Evolutionary conservation across 2,329 filamentous ascomycete species (phyloP).

Genomic region (Piedraia hortae): DNA sequence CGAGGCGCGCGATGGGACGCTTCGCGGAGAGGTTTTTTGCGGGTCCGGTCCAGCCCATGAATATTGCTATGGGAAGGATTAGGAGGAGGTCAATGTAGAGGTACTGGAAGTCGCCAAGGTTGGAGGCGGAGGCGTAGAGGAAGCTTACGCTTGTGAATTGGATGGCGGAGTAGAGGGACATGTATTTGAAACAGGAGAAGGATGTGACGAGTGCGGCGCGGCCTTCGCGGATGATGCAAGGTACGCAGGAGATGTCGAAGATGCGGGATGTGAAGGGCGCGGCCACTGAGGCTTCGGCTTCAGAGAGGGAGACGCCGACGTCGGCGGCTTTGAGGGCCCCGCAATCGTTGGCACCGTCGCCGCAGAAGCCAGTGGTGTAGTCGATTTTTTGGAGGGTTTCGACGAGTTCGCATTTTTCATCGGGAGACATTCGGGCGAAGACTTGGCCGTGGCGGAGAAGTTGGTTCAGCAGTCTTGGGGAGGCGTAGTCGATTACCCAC

Average conservation of each 20-base stretch:
- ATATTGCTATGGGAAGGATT: constrained; percentile 87
- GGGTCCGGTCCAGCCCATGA: constrained; percentile 93
- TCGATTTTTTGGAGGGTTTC: constrained; percentile 92
- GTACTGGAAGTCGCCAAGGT: constrained; percentile 93
- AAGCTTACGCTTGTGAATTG: constrained; percentile 96
- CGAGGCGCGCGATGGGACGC: constrained; percentile 69
- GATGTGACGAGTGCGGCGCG: constrained; percentile 88
- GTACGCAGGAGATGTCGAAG: constrained; percentile 90
- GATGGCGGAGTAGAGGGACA: constrained; percentile 97
- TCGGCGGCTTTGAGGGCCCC: constrained; percentile 91
- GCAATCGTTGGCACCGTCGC: constrained; percentile 92
- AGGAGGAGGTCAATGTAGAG: constrained; percentile 81
- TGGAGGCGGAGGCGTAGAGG: constrained; percentile 75
- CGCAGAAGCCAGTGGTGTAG: constrained; percentile 88
- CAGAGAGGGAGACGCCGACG: constrained; percentile 86
- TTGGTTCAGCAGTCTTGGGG: constrained; percentile 49
- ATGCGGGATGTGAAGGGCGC: constrained; percentile 86
- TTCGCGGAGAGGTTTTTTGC: constrained; percentile 53
- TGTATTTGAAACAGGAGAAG: constrained; percentile 99
- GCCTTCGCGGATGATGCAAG: constrained; percentile 77
- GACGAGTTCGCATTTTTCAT: constrained; percentile 92
- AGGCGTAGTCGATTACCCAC: constrained; percentile 81
- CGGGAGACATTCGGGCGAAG: constrained; percentile 93
- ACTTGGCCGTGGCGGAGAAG: constrained; percentile 83
- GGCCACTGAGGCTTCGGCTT: constrained; percentile 93